These are phyloP conservation scores for Acanthamoeba royreba DNA, from an alignment of 208 protist species.

Conservation along the genomic window DNA sequence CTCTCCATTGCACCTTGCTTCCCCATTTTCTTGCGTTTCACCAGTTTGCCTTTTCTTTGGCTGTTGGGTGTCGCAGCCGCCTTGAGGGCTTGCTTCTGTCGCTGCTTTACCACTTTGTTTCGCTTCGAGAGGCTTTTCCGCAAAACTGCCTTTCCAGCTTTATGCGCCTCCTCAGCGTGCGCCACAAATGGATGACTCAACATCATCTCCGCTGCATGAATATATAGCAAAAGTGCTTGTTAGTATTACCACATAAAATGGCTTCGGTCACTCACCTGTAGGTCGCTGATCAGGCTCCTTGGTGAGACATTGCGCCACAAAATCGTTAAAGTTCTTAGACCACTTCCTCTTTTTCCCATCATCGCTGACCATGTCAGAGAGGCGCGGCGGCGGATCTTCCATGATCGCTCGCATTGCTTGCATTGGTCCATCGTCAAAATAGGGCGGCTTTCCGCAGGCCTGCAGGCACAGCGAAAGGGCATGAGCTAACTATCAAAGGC, in stretches of 20 bases:
- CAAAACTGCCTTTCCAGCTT: not conserved
- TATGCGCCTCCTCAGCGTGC: not conserved
- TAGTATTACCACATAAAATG: no score
- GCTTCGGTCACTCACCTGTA: no score
- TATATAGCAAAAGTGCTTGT: no score
- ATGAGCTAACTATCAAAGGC: not conserved
- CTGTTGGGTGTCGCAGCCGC: not conserved
- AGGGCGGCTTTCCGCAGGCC: not conserved
- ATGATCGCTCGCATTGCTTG: not conserved
- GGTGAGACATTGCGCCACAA: conserved; percentile 45
- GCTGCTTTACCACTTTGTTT: not conserved
- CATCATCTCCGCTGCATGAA: not conserved
- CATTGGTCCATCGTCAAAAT: conserved; percentile 25
- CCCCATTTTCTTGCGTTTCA: not conserved
- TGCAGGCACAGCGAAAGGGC: no score
- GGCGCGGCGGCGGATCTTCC: not conserved
- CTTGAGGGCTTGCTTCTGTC: not conserved
- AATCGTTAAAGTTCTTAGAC: conserved; percentile 34
- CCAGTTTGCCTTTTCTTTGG: not conserved
- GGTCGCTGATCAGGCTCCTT: conserved; percentile 35
- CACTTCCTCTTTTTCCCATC: no score
- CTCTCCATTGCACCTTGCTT: not conserved
- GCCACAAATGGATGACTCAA: conserved; percentile 24
- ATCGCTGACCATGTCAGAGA: no score
- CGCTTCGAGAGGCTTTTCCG: conserved; percentile 32